Evolutionary conservation across 2,329 filamentous ascomycete genomes (phyloP).

Genomic region (Coniella lustricola): DNA sequence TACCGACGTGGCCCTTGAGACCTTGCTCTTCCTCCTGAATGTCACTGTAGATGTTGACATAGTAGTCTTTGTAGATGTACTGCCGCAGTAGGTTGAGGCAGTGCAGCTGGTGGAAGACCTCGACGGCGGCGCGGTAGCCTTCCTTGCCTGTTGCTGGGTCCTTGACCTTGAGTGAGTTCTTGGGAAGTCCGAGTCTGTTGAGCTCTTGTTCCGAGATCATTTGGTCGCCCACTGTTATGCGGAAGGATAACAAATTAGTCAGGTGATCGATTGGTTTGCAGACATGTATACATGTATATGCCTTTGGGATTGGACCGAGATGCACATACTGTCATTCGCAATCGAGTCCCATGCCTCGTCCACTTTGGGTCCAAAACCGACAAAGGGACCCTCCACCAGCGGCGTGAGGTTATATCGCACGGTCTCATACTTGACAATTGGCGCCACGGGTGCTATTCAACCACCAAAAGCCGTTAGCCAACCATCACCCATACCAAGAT

Average conservation of each 20-base stretch:
- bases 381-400: conserved; percentile 41
- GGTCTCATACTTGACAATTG: conserved; percentile 41
- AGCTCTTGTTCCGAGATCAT: conserved; percentile 51
- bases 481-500: no score
- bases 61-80: conserved; percentile 43
- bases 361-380: conserved; percentile 49
- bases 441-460: conserved; percentile 39
- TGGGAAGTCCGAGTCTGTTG: conserved; percentile 43
- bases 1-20: conserved; percentile 36
- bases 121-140: conserved; percentile 52
- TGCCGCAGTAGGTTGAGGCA: conserved; percentile 43
- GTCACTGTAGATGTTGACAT: conserved; percentile 22
- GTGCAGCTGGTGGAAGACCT: conserved; percentile 51
- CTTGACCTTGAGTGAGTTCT: conserved; percentile 46
- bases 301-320: conserved; percentile 8
- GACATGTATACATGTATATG: background rate
- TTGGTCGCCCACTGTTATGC: conserved; percentile 52
- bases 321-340: conserved; percentile 33
- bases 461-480: conserved; percentile 4
- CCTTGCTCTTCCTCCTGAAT: conserved; percentile 29
- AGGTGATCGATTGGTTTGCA: background rate
- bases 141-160: conserved; percentile 48
- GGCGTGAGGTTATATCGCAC: conserved; percentile 42
- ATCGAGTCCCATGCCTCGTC: conserved; percentile 52
- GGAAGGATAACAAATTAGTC: background rate